Conservation (phyloP, 2,329 filamentous ascomycete species). For the Tolypocladium capitatum region DNA sequence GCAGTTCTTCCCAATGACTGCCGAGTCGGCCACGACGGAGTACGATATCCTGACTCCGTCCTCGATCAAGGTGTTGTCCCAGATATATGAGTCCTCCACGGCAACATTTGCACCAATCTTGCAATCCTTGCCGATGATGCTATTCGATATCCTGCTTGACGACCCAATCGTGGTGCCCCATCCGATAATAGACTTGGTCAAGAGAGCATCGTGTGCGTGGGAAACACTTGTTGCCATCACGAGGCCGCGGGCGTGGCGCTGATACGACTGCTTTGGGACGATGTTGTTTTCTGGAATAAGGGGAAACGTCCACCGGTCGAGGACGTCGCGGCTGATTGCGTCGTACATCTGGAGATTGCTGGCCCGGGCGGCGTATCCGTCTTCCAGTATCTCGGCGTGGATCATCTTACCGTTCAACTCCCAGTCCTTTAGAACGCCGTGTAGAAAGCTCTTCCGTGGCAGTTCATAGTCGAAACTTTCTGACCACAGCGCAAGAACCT, state of each 20-base stretch:
- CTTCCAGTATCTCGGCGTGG: slow-evolving; percentile 71
- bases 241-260: slow-evolving; percentile 52
- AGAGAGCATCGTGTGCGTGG: slow-evolving; percentile 56
- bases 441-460: slow-evolving; percentile 75
- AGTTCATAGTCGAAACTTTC: slow-evolving; percentile 97
- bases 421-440: slow-evolving; percentile 89
- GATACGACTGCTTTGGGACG: slow-evolving; percentile 63
- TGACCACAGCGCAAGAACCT: slow-evolving; percentile 88
- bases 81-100: slow-evolving; percentile 71
- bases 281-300: slow-evolving; percentile 83
- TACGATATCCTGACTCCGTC: slow-evolving; percentile 59
- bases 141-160: slow-evolving; percentile 56
- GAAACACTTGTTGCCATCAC: slow-evolving; percentile 71
- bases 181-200: slow-evolving; percentile 65
- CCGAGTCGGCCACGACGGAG: slow-evolving; percentile 65
- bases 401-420: slow-evolving; percentile 97
- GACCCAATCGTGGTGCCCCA: slow-evolving; percentile 63
- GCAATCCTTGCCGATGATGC: slow-evolving; percentile 72
- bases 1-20: slow-evolving; percentile 56
- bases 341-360: slow-evolving; percentile 84
- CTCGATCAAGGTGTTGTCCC: slow-evolving; percentile 69
- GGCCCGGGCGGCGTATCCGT: slow-evolving; percentile 77
- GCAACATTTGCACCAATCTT: slow-evolving; percentile 74
- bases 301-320: slow-evolving; percentile 77
- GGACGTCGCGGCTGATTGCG: slow-evolving; percentile 73